Evolutionary conservation across 2,329 filamentous ascomycete species (phyloP).

Genomic region (Hirsutella thompsonii): DNA sequence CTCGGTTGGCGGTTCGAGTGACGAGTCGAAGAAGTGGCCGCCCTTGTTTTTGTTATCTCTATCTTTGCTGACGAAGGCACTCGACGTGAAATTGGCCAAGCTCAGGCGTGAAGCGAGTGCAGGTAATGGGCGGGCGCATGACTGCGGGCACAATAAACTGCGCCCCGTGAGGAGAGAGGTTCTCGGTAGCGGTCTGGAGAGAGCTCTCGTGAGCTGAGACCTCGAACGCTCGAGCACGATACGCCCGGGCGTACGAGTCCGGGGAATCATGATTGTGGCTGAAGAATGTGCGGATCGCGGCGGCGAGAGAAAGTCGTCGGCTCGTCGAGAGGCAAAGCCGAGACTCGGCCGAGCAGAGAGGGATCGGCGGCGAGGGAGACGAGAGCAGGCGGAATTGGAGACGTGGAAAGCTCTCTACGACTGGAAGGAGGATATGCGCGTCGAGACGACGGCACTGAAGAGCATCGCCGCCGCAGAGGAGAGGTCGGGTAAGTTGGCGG

Average conservation of each 20-base stretch:
- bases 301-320: not conserved
- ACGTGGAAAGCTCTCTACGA: constrained; percentile 1
- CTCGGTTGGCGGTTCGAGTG: constrained; percentile 26
- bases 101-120: constrained; percentile 13
- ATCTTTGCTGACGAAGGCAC: constrained; percentile 19
- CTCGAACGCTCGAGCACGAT: constrained; percentile 23
- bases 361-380: not conserved
- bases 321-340: not conserved
- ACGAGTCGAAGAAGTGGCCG: constrained; percentile 36
- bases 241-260: constrained; percentile 25
- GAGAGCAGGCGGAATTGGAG: not conserved
- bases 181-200: constrained; percentile 11
- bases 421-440: constrained; percentile 3
- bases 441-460: constrained; percentile 12
- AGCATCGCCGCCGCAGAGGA: constrained; percentile 19
- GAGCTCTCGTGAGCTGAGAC: constrained; percentile 12
- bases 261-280: constrained; percentile 23
- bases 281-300: not conserved
- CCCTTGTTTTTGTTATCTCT: constrained; percentile 25
- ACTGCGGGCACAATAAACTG: constrained; percentile 13
- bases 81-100: constrained; percentile 23
- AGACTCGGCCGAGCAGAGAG: constrained; percentile 3
- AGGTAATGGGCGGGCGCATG: constrained; percentile 19
- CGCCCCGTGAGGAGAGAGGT: constrained; percentile 15
- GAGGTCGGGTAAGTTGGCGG: not conserved